These are phyloP conservation scores for Fusarium sp. DNA, from an alignment of 2,329 filamentous ascomycete species.

Conservation along the genomic window DNA sequence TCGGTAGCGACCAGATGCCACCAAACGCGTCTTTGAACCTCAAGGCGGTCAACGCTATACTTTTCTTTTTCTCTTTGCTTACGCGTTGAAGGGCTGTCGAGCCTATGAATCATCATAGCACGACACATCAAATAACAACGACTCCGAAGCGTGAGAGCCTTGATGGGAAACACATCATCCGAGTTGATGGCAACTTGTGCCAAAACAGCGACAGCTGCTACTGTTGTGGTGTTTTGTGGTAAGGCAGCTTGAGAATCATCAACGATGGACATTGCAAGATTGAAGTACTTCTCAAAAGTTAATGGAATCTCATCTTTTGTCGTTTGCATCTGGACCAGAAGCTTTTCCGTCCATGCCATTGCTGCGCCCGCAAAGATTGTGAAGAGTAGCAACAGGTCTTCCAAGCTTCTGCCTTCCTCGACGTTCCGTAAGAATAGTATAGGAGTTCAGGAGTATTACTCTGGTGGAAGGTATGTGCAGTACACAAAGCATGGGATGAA, in stretches of 20 bases:
- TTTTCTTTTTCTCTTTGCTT: not conserved
- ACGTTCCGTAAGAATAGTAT: fast-evolving
- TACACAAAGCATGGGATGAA: slow-evolving; percentile 1
- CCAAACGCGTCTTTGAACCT: slow-evolving; percentile 14
- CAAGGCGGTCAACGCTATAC: not conserved
- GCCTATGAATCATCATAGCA: slow-evolving; percentile 1
- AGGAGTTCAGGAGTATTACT: not conserved
- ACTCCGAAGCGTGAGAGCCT: not conserved
- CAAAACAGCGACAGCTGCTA: not conserved
- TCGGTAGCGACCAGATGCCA: slow-evolving; percentile 17
- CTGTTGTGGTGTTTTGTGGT: not conserved
- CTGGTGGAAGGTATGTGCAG: slow-evolving; percentile 1
- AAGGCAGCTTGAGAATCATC: not conserved
- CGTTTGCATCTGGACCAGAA: not conserved
- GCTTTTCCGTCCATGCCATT: slow-evolving; percentile 6
- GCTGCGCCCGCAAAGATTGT: slow-evolving; percentile 10
- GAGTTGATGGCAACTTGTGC: slow-evolving; percentile 11
- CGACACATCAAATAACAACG: slow-evolving; percentile 9
- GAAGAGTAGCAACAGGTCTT: slow-evolving; percentile 2
- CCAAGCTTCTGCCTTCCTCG: not conserved
- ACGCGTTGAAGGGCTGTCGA: not conserved
- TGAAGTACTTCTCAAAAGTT: not conserved
- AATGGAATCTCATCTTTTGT: not conserved
- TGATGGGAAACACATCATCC: not conserved
- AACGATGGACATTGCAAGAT: not conserved